A percentile compares a stretch with the other conserved stretches of the same genome.
Conservation (phyloP, 495 filamentous ascomycete species). For the Aspergillus bridgeri region DNA sequence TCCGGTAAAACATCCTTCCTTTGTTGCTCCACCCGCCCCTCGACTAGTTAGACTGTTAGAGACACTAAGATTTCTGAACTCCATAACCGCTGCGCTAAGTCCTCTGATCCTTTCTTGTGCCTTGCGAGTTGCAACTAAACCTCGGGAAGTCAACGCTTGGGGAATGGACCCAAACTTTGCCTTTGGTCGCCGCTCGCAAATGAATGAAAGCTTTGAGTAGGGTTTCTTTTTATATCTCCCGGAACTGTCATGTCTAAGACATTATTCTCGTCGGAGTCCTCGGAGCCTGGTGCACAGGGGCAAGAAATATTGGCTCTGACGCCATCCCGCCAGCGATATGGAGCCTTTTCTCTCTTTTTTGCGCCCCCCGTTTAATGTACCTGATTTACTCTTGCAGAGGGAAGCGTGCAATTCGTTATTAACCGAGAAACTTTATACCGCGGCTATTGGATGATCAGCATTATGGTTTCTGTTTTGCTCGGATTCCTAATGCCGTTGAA, state of each 20-base stretch:
- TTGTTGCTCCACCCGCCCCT: background rate
- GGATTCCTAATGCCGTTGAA: background rate
- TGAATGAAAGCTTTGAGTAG: too few relatives aligned
- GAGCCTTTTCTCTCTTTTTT: background rate
- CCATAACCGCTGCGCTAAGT: background rate
- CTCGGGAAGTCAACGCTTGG: background rate
- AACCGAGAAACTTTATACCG: background rate
- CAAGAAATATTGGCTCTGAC: background rate
- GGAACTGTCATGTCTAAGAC: background rate
- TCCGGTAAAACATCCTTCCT: background rate
- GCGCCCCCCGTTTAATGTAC: background rate
- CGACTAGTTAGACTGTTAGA: background rate
- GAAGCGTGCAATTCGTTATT: background rate
- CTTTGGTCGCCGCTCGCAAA: background rate
- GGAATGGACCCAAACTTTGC: background rate
- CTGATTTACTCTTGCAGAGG: background rate
- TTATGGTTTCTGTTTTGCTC: background rate
- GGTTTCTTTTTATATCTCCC: background rate
- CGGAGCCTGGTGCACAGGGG: background rate
- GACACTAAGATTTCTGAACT: background rate
- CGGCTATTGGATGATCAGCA: slow-evolving; percentile 7
- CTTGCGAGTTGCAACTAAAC: background rate
- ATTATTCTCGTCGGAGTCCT: background rate
- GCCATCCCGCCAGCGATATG: background rate
- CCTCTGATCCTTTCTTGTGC: background rate